These are phyloP conservation scores for Geosiphon pyriformis DNA, from an alignment of 192 early-diverging fungal species.

Conservation along the genomic window DNA sequence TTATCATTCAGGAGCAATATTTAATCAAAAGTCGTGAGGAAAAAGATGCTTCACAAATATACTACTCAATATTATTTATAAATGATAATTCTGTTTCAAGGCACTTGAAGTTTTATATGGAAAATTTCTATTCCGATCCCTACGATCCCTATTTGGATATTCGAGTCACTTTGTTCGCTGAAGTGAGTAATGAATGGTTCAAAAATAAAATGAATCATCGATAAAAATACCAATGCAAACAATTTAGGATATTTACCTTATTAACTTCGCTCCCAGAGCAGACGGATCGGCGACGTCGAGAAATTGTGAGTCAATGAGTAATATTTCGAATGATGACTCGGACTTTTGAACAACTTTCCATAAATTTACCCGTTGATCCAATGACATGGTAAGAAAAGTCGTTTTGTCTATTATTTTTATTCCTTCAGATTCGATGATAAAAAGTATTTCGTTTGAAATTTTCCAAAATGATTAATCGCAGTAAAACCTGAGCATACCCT, in stretches of 20 bases:
- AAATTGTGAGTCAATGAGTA: conserved; percentile 38
- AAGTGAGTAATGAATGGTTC: conserved; percentile 7
- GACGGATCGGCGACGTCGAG: conserved; percentile 65
- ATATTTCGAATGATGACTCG: not conserved
- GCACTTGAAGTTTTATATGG: no score
- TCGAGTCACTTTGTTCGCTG: conserved; percentile 13
- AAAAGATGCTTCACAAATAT: no score
- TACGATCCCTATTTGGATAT: conserved; percentile 33
- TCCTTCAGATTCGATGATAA: conserved; percentile 29
- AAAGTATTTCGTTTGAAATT: not conserved
- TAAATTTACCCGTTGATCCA: conserved; percentile 65
- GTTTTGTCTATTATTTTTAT: conserved; percentile 33
- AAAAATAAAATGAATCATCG: not conserved
- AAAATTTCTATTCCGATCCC: conserved; percentile 61
- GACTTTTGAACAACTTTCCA: conserved; percentile 38
- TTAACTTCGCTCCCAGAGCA: conserved; percentile 33
- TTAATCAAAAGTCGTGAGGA: no score
- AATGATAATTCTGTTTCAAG: no score
- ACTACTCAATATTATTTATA: no score
- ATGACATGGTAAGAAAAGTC: conserved; percentile 47
- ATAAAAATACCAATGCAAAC: not conserved
- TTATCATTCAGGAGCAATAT: no score
- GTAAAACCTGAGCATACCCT: conserved; percentile 39
- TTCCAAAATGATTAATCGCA: not conserved
- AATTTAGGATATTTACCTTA: not conserved